phyloP scores from a whole-genome alignment of 768 basidiomycete genomes.

The Boletus fagicola region DNA sequence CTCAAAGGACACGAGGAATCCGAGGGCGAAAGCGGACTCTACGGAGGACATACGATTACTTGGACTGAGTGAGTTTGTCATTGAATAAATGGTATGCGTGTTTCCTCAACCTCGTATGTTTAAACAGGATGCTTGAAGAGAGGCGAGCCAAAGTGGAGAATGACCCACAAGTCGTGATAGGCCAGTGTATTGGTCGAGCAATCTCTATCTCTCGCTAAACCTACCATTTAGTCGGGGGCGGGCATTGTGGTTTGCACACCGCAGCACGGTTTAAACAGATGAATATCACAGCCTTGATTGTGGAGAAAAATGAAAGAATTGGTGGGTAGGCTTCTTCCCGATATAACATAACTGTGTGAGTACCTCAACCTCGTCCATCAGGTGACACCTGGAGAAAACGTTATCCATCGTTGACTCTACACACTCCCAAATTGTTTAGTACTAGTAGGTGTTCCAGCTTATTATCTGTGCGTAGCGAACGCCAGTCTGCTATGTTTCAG shows the following conservation, averaged over 20 bases:
- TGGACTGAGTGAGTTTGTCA: background rate
- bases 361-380: background rate
- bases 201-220: background rate
- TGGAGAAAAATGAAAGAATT: conserved; percentile 6
- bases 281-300: background rate
- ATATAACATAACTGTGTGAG: background rate
- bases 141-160: conserved; percentile 2
- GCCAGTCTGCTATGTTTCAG: background rate
- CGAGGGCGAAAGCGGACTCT: background rate
- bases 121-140: conserved; percentile 1
- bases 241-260: background rate
- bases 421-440: background rate
- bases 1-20: conserved; percentile 2
- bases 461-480: background rate
- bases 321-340: background rate
- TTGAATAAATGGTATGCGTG: background rate
- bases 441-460: background rate
- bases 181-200: background rate
- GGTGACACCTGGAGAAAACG: conserved; percentile 10
- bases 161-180: conserved; percentile 7
- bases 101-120: background rate
- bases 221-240: conserved; percentile 1
- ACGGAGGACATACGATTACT: conserved; percentile 5
- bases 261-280: conserved; percentile 6
- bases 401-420: conserved; percentile 6